Evolutionary conservation across 306 rosid genomes (phyloP).

Genomic region (Castanea sativa): DNA sequence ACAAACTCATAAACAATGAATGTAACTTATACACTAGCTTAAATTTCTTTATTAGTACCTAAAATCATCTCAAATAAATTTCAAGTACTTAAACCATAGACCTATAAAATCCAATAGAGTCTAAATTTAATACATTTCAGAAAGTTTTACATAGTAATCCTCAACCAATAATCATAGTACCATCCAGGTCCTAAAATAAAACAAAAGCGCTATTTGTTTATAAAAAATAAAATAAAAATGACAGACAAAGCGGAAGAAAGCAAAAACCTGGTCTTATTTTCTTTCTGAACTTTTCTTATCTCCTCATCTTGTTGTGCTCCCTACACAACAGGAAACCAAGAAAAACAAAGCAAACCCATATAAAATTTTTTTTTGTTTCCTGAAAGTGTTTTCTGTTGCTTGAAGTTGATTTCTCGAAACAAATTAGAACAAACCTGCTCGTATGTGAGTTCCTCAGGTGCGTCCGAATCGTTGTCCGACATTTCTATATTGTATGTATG

Average conservation of each 20-base stretch:
- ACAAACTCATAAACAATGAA: background rate
- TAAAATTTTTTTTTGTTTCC: background rate
- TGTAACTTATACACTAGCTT: no score
- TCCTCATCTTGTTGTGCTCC: slow-evolving; percentile 60
- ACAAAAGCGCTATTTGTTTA: background rate
- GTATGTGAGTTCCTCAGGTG: slow-evolving; percentile 84
- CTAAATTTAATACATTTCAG: background rate
- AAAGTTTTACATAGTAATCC: no score
- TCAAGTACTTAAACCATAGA: background rate
- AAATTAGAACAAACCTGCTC: slow-evolving; percentile 40
- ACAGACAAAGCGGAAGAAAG: background rate
- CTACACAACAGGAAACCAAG: slow-evolving; percentile 37
- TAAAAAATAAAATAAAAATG: background rate
- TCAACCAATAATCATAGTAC: background rate
- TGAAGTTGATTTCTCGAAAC: background rate
- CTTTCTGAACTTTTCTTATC: slow-evolving; percentile 54
- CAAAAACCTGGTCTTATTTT: slow-evolving; percentile 63
- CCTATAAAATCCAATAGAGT: background rate
- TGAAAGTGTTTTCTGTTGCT: background rate
- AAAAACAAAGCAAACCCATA: background rate
- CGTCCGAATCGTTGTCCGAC: slow-evolving; percentile 65
- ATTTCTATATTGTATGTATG: slow-evolving; percentile 10
- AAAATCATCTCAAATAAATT: background rate
- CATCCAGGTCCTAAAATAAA: background rate
- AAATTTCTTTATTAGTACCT: background rate